A percentile compares a stretch with the other conserved stretches of the same genome.
Evolutionary conservation across 495 filamentous ascomycete genomes (phyloP).

Genomic region (Penicillium odoratum): DNA sequence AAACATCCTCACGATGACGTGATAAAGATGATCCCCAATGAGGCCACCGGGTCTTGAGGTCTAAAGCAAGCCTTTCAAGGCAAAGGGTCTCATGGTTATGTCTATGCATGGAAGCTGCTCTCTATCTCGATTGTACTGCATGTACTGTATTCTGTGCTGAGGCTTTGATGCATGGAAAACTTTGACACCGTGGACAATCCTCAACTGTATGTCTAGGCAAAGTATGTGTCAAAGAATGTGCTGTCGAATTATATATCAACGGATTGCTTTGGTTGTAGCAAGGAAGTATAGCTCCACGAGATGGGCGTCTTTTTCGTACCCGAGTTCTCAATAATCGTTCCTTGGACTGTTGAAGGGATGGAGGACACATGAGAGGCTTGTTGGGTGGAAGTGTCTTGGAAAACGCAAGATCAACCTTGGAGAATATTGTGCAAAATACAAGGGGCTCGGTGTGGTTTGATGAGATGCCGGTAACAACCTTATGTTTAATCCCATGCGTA

Average conservation of each 20-base stretch:
- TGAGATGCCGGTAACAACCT: background rate
- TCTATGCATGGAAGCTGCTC: background rate
- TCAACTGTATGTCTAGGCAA: constrained; percentile 18
- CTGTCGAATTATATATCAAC: constrained; percentile 14
- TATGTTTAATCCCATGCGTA: background rate
- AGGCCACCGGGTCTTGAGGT: background rate
- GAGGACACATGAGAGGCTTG: background rate
- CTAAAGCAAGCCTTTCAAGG: background rate
- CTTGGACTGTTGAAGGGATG: background rate
- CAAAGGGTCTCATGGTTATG: background rate
- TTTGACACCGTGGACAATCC: constrained; percentile 23
- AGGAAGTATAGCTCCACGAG: constrained; percentile 7
- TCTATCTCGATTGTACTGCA: background rate
- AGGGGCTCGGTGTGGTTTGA: background rate
- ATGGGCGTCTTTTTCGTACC: background rate
- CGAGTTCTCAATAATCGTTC: background rate
- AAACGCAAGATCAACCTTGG: background rate
- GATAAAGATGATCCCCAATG: background rate
- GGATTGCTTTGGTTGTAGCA: constrained; percentile 27
- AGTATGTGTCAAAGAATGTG: constrained; percentile 29
- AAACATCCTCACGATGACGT: background rate
- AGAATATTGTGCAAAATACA: background rate
- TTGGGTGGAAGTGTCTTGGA: background rate
- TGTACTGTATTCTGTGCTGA: background rate
- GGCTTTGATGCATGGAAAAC: constrained; percentile 1